phyloP scores from a whole-genome alignment of 2,329 filamentous ascomycete species.

The Arthrobotrys musiformis region DNA sequence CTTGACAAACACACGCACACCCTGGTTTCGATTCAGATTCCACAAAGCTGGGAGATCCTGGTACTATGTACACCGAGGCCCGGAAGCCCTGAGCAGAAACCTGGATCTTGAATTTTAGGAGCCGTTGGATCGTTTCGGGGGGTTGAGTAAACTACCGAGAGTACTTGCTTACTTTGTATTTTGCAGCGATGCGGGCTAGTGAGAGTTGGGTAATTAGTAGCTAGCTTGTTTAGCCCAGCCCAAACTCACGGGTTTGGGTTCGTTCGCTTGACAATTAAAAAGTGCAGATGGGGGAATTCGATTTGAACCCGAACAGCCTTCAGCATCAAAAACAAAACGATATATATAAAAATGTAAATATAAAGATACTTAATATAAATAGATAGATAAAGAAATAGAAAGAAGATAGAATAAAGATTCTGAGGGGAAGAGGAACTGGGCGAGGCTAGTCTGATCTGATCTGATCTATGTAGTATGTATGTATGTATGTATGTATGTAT shows the following conservation, averaged over 20 bases:
- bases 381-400: too few relatives aligned
- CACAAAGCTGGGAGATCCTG: constrained; percentile 14
- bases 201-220: neutral
- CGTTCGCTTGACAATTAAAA: constrained; percentile 15
- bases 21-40: constrained; percentile 18
- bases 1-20: neutral
- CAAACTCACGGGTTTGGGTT: constrained; percentile 18
- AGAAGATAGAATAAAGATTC: too few relatives aligned
- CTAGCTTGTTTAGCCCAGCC: constrained; percentile 15
- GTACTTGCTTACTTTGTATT: too few relatives aligned
- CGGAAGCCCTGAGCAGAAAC: constrained; percentile 15
- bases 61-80: constrained; percentile 17
- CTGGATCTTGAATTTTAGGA: constrained; percentile 22
- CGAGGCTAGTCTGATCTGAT: too few relatives aligned
- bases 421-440: too few relatives aligned
- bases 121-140: constrained; percentile 41
- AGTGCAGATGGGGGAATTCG: neutral
- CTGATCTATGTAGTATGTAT: too few relatives aligned
- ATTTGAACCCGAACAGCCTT: constrained; percentile 9
- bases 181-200: too few relatives aligned
- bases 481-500: too few relatives aligned
- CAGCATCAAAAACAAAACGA: neutral
- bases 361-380: too few relatives aligned
- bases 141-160: neutral
- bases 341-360: too few relatives aligned